These are phyloP conservation scores for Seiridium cupressi DNA, from an alignment of 2,329 filamentous ascomycete genomes.

Conservation along the genomic window DNA sequence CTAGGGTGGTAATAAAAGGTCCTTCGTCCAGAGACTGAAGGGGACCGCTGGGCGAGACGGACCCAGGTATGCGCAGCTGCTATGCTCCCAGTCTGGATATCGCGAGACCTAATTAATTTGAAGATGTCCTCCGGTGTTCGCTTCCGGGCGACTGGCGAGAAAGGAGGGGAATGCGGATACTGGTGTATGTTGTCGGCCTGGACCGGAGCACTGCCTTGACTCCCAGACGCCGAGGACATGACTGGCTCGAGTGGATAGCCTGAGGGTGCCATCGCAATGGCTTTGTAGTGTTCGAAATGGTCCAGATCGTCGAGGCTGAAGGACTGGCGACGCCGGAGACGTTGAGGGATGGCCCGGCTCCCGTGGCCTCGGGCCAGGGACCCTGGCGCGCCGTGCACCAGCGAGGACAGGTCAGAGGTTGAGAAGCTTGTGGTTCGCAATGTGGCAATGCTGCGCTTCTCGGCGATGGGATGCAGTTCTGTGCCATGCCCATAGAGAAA, in stretches of 20 bases:
- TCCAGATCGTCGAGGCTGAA: slow-evolving; percentile 32
- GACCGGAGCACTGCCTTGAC: too few relatives aligned
- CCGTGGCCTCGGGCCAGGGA: background rate
- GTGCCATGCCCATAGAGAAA: slow-evolving; percentile 40
- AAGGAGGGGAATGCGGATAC: background rate
- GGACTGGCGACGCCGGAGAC: slow-evolving; percentile 27
- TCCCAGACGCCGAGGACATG: too few relatives aligned
- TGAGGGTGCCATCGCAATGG: background rate
- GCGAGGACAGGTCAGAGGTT: slow-evolving; percentile 26
- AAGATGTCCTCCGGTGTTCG: background rate
- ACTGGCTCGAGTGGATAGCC: background rate
- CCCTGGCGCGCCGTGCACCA: slow-evolving; percentile 17
- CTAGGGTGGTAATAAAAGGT: background rate
- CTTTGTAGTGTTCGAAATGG: background rate
- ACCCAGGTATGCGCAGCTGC: background rate
- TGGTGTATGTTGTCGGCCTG: background rate
- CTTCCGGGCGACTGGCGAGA: background rate
- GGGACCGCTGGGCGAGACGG: background rate
- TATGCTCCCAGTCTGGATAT: background rate
- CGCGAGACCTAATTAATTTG: background rate
- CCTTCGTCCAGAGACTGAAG: background rate
- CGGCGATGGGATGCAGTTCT: slow-evolving; percentile 36
- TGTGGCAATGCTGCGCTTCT: slow-evolving; percentile 35
- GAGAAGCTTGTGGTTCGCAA: slow-evolving; percentile 24
- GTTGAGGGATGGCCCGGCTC: background rate